Evolutionary conservation across 1,284 basidiomycete species (phyloP), one percentile per base, ranked within the genome.

Genomic region (Erythrobasidium hasegawianum): DNA sequence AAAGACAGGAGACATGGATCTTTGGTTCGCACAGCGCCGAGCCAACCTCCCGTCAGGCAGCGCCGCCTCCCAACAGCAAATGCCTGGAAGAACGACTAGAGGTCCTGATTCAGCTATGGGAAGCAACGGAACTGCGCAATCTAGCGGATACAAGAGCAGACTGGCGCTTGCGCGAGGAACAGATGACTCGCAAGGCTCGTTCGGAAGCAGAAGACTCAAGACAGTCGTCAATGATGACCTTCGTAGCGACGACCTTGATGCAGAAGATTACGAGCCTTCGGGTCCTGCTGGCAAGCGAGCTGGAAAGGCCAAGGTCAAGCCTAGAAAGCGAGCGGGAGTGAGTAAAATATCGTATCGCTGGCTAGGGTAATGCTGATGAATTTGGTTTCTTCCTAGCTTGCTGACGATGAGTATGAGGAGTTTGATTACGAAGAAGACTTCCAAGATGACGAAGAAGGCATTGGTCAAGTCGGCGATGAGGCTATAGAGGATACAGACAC

Each of bases 341-440:
- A 64, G 33, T 33, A 20, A 9, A n/a, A n/a, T n/a, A n/a, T n/a
- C n/a, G n/a, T n/a, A n/a, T n/a, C n/a, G n/a, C n/a, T n/a, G n/a
- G n/a, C n/a, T n/a, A n/a, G n/a, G n/a, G n/a, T n/a, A n/a, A n/a
- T n/a, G n/a, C n/a, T n/a, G n/a, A n/a, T n/a, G n/a, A n/a, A n/a
- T n/a, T n/a, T n/a, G 7, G 16, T 29, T 26, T 14, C 7, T 54
- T n/a, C n/a, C n/a, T n/a, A 57, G 67, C 55, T 52, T 33, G 66
- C 64, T 29, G 87, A 88, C 68, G 87, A 86, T 16, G 86, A 87
- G 73, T 75, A 88, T 68, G 90, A 91, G 72, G 90, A 93, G 75
- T 82, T 88, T 65, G 83, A 87, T 26, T 92, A 84, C 72, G 89
- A 92, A 72, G 88, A 88, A 72, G 87, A 88, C 18, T 87, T 90